These are phyloP conservation scores for Thymus quinquecostatus DNA, from an alignment of 257 asterid genomes.

Conservation along the genomic window DNA sequence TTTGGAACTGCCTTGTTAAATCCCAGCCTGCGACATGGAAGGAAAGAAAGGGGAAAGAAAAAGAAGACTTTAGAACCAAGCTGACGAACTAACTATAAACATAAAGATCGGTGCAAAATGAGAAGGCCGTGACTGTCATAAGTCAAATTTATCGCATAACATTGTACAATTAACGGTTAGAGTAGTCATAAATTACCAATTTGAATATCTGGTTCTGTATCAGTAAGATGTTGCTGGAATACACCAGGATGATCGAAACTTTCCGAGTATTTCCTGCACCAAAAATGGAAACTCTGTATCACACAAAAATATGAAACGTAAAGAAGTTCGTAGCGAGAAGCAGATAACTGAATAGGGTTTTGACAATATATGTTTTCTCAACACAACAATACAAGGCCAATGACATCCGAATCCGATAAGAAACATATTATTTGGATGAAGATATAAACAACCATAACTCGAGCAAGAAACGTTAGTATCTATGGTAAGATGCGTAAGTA, in stretches of 20 bases:
- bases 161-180: neutral
- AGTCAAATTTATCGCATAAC: conserved; percentile 1
- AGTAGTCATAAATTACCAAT: conserved; percentile 44
- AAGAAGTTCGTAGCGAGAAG: too few relatives aligned
- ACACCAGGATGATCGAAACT: conserved; percentile 52
- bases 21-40: conserved; percentile 50
- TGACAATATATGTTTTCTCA: neutral
- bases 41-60: neutral
- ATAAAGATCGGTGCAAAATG: neutral
- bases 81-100: neutral
- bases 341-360: neutral
- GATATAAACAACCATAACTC: neutral
- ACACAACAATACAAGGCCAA: neutral
- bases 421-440: neutral
- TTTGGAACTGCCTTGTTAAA: conserved; percentile 46
- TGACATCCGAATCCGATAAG: too few relatives aligned
- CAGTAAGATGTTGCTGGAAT: conserved; percentile 46
- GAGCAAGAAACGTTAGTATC: neutral
- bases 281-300: conserved; percentile 9
- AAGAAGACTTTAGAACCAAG: neutral
- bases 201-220: conserved; percentile 51
- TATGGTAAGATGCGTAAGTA: too few relatives aligned
- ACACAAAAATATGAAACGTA: neutral
- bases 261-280: conserved; percentile 68
- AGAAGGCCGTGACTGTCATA: neutral